Conservation (phyloP, 257 asterid species). For the Penstemon davidsonii region DNA sequence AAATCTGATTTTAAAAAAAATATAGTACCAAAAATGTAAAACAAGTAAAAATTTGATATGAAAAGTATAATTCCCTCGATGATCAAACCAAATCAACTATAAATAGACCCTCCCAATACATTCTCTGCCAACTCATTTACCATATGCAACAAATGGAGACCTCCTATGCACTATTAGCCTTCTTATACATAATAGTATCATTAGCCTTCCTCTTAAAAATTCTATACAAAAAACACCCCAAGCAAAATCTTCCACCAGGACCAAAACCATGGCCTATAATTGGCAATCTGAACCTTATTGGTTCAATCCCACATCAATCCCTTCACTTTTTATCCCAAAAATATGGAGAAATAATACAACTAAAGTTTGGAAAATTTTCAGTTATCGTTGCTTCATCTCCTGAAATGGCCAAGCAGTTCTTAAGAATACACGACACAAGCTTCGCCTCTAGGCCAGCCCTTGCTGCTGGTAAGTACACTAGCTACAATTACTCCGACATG, state of each 20-base stretch:
- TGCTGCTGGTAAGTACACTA: slow-evolving; percentile 37
- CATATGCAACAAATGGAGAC: neutral
- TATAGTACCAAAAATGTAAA: no score
- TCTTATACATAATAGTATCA: neutral
- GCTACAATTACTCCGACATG: slow-evolving; percentile 33
- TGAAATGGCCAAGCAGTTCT: slow-evolving; percentile 44
- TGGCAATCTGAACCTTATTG: slow-evolving; percentile 30
- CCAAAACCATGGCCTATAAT: slow-evolving; percentile 34
- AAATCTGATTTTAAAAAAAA: no score
- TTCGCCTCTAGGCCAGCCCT: slow-evolving; percentile 42
- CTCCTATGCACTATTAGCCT: neutral
- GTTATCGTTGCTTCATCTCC: slow-evolving; percentile 33
- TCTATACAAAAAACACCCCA: neutral
- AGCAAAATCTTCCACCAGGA: slow-evolving; percentile 27
- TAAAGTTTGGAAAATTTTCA: slow-evolving; percentile 26
- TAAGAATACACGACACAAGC: slow-evolving; percentile 34
- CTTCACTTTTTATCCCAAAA: neutral
- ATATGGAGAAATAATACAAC: slow-evolving; percentile 30
- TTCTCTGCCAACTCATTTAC: neutral
- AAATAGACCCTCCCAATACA: neutral
- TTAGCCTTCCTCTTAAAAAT: slow-evolving; percentile 12
- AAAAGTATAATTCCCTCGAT: no score
- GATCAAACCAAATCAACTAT: neutral
- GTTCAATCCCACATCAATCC: slow-evolving; percentile 31
- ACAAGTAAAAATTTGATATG: no score